phyloP scores from a whole-genome alignment of 306 rosid genomes.

The Lupinus albus region DNA sequence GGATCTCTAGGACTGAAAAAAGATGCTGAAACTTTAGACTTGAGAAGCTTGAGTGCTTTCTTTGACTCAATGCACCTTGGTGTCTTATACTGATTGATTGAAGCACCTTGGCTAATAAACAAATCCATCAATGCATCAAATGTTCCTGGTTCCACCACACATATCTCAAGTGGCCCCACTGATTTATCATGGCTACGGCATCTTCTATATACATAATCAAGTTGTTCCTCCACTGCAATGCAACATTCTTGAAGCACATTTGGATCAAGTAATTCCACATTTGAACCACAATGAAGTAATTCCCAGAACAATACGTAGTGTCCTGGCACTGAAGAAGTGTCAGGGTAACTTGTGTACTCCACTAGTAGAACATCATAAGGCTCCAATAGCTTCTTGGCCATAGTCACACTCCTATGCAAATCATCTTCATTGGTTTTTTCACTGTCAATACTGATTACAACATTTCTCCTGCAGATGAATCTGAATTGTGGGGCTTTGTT shows the following conservation, averaged over 20 bases:
- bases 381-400: constrained; percentile 66
- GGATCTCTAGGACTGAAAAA: constrained; percentile 84
- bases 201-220: constrained; percentile 73
- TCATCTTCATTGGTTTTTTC: constrained; percentile 88
- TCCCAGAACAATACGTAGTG: constrained; percentile 92
- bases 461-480: constrained; percentile 87
- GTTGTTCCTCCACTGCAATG: constrained; percentile 73
- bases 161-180: constrained; percentile 78
- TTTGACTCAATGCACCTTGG: constrained; percentile 80
- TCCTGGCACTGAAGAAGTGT: constrained; percentile 69
- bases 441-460: constrained; percentile 78
- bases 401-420: constrained; percentile 65
- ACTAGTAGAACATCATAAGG: constrained; percentile 65
- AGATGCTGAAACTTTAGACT: constrained; percentile 59
- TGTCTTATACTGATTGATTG: constrained; percentile 91
- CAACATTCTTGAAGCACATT: constrained; percentile 76
- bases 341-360: constrained; percentile 84
- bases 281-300: constrained; percentile 50
- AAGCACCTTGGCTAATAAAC: constrained; percentile 71
- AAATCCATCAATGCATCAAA: constrained; percentile 83
- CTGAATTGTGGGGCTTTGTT: constrained; percentile 78
- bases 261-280: constrained; percentile 26
- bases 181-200: constrained; percentile 70
- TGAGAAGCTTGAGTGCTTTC: constrained; percentile 66
- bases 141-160: constrained; percentile 81